Conservation (phyloP, 2,329 filamentous ascomycete species). For the Colletotrichum neosansevieriae region DNA sequence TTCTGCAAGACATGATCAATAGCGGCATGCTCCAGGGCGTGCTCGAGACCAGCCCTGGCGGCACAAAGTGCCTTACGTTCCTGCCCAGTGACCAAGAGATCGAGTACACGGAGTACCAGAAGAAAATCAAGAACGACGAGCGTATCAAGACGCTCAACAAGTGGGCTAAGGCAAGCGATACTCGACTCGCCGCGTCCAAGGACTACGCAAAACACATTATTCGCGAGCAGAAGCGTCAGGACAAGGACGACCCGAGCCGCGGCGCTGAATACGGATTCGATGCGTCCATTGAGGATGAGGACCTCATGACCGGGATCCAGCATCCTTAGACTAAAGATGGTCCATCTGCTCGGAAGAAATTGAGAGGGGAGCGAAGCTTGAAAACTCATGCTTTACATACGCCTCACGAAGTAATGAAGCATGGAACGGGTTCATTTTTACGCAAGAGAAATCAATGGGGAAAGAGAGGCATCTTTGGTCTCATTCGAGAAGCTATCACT, state of each 20-base stretch:
- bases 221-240: conserved; percentile 59
- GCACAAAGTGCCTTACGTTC: conserved; percentile 65
- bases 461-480: not conserved
- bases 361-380: not conserved
- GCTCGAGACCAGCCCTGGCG: conserved; percentile 59
- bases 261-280: conserved; percentile 57
- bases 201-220: conserved; percentile 65
- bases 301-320: conserved; percentile 66
- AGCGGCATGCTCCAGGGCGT: conserved; percentile 65
- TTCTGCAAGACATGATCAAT: conserved; percentile 68
- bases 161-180: conserved; percentile 64
- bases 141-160: conserved; percentile 59
- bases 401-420: conserved; percentile 31
- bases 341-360: not conserved
- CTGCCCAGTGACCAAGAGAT: conserved; percentile 55
- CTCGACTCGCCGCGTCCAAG: conserved; percentile 65
- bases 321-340: conserved; percentile 31
- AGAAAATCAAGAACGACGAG: conserved; percentile 57
- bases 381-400: not conserved
- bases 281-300: conserved; percentile 68
- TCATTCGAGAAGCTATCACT: conserved; percentile 5
- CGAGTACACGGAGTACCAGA: conserved; percentile 64
- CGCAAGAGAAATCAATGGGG: not conserved
- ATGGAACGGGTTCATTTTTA: conserved; percentile 5
- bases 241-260: conserved; percentile 55